Evolutionary conservation across 352 stramenopile species (phyloP), one percentile per base, ranked within the genome.

Genomic region (Phytophthora crassamura): DNA sequence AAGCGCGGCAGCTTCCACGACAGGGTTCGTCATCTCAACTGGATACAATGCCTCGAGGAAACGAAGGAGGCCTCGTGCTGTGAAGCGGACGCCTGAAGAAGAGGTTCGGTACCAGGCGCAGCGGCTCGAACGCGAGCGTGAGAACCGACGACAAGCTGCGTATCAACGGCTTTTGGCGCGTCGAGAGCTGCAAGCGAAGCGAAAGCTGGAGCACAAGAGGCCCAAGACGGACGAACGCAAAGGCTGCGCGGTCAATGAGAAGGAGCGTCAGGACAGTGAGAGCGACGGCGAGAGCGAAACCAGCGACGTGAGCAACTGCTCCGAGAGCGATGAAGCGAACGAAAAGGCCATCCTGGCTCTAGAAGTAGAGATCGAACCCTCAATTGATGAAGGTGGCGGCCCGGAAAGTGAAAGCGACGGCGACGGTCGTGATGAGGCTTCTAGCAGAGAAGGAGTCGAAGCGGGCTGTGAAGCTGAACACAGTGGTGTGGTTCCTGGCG

Each of bases 251-350:
- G 18, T 22, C 39, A 61, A 46, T 3, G 18, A 33, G 25, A 39
- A 49, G n/a, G 54, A 64, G 2, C 20, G 4, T 18, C 12, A 38
- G 5, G 45, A 62, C 20, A 40, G 28, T 12, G 46, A 68, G 0
- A 77, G 60, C 0, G 72, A 69, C n/a, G 73, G 65, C 41, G 74
- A 80, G 38, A 89, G 78, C 38, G 72, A 85, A 48, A 68, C 59
- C 2, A 91, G 81, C 28, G 84, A 93, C 1, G 82, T 90, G 33
- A 90, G 80, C 42, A 90, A 91, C 46, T 88, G 80, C 47, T 91
- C 80, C 0, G 80, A 90, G 32, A 81, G 66, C 22, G 80, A 91
- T 35, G 79, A 82, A 7, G 77, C 65, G 0, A 74, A 88, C 18
- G 82, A 91, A 54, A 68, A 75, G 11, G 67, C 73, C 15, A 91